Conservation (phyloP, 1,139 yeast genomes). For the Geotrichum klebahnii region DNA sequence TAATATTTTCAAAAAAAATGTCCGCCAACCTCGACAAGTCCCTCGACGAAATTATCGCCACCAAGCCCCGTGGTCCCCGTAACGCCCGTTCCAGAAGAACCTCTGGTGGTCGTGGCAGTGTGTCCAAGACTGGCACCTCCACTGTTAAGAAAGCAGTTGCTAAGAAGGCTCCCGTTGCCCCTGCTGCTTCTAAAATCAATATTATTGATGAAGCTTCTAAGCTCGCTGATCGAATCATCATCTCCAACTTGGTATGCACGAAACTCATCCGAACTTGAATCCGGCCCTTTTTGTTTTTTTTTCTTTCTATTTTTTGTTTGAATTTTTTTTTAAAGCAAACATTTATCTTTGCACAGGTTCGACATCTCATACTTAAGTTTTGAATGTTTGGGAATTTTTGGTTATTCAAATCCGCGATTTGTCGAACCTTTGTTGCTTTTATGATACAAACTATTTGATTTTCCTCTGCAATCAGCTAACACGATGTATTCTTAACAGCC, state of each 20-base stretch:
- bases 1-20: constrained; percentile 41
- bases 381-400: too few species aligned
- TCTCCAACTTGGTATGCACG: constrained; percentile 39
- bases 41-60: constrained; percentile 87
- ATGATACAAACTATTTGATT: too few species aligned
- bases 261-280: constrained; percentile 8
- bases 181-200: constrained; percentile 26
- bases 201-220: constrained; percentile 30
- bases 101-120: constrained; percentile 29
- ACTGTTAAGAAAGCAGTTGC: constrained; percentile 31
- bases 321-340: not conserved
- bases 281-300: not conserved
- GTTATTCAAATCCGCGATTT: too few species aligned
- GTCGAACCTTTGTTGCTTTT: too few species aligned
- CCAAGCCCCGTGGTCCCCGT: constrained; percentile 46
- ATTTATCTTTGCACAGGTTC: too few species aligned
- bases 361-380: too few species aligned
- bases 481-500: constrained; percentile 32
- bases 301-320: constrained; percentile 4
- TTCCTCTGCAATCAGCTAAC: constrained; percentile 26
- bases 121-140: constrained; percentile 38
- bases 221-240: constrained; percentile 37
- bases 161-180: constrained; percentile 23
- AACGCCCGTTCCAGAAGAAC: constrained; percentile 22
- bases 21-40: constrained; percentile 82